Evolutionary conservation across 2,329 filamentous ascomycete species (phyloP).

Genomic region (Tolypocladium cylindrosporum): DNA sequence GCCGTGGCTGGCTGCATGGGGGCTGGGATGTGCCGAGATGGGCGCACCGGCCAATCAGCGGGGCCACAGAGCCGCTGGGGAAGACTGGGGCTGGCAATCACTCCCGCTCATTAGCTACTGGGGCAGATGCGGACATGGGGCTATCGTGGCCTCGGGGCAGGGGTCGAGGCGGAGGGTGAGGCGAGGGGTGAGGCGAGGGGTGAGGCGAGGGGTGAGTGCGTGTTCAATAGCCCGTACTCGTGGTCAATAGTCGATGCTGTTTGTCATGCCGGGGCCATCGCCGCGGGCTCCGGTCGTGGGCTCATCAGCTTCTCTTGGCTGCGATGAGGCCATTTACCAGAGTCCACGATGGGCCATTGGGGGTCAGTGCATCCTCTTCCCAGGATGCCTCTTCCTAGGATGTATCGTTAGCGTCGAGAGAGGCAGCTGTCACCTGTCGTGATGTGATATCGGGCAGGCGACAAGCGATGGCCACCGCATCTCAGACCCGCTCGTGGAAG

Average conservation of each 20-base stretch:
- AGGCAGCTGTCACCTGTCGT: neutral
- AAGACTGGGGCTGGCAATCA: constrained; percentile 3
- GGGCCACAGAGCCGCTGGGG: constrained; percentile 7
- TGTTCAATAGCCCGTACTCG: no score
- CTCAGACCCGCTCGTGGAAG: neutral
- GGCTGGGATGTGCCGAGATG: neutral
- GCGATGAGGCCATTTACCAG: neutral
- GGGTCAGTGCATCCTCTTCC: neutral
- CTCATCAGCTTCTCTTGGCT: neutral
- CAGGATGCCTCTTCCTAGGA: neutral
- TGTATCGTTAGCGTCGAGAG: neutral
- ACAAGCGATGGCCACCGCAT: neutral
- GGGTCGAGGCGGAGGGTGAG: neutral
- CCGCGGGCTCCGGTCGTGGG: no score
- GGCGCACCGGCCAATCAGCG: constrained; percentile 4
- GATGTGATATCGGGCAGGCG: neutral
- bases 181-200: no score
- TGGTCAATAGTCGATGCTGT: no score
- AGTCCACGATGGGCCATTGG: neutral
- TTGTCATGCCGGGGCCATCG: neutral
- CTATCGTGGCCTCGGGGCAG: neutral
- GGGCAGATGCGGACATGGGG: neutral
- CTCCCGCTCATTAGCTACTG: constrained; percentile 1
- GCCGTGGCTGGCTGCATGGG: neutral
- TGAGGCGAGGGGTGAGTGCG: no score